Evolutionary conservation across 116 monocot species (phyloP), one percentile per base, ranked within the genome.

Genomic region (Papilionanthe hybrid): DNA sequence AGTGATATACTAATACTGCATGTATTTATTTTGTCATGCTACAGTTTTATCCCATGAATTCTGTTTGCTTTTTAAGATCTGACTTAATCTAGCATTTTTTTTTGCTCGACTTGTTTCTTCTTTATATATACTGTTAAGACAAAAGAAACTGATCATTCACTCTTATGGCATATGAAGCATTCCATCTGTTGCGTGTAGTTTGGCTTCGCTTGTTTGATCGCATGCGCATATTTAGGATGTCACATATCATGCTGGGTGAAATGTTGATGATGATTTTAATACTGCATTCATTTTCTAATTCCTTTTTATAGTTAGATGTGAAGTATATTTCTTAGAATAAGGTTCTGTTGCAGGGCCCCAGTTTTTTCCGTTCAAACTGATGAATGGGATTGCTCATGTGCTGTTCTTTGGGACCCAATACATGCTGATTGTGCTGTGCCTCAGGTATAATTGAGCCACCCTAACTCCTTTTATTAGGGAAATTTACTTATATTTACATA

Each of bases 381-480:
- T 47, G 78, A 92, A 72, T 97, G 97, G 94, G 92, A 97, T 57
- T 97, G 97, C 78, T 97, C 87, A 2, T 92, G 89, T 91, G 37
- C 91, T 84, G 69, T 97, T 55, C 79, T 81, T 58, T 97, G 97
- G 97, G 94, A 97, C 85, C 92, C 94, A 73, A 57, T 77, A n/a
- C 91, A 92, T 85, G 97, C 97, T 78, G 97, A 97, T 84, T 97
- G 97, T 86, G 85, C 88, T 83, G 97, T 97, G 86, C 94, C 97
- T 49, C 97, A 97, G 96, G 96, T 96, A 37, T 37, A 37, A 37
- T 37, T 37, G 37, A 37, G 37, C 37, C 37, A 3, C 37, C 37
- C 37, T 37, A 37, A 2, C 37, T 3, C 37, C 37, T 37, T 37
- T 37, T 37, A 2, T 37, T 37, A 37, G 37, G 37, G 37, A 37